phyloP scores from a whole-genome alignment of 257 asterid genomes.

The Ballota nigra region DNA sequence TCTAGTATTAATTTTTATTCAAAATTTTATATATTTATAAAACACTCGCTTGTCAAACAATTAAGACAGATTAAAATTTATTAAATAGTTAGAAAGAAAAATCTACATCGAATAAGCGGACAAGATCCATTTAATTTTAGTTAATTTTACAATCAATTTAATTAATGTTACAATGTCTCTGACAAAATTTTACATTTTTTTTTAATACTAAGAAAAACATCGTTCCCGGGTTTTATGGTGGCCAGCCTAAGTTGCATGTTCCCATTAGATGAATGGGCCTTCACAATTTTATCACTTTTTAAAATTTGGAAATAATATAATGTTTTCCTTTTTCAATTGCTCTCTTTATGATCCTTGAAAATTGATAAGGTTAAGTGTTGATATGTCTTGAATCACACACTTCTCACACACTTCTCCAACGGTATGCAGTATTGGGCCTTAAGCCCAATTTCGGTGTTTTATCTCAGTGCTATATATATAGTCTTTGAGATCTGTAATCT shows the following conservation, averaged over 20 bases:
- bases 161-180: background rate
- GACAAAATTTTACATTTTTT: background rate
- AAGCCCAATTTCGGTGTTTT: no score
- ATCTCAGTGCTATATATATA: no score
- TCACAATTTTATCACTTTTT: conserved; percentile 6
- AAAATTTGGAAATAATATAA: background rate
- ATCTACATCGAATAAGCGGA: background rate
- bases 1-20: background rate
- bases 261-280: conserved; percentile 24
- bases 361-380: conserved; percentile 14
- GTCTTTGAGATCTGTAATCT: no score
- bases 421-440: no score
- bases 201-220: background rate
- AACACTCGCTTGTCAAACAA: no score
- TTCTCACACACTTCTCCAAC: no score
- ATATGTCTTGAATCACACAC: conserved; percentile 18
- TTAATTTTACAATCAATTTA: no score
- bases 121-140: no score
- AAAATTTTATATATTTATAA: background rate
- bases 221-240: conserved; percentile 24
- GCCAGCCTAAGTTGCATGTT: conserved; percentile 37
- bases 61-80: no score
- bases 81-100: background rate
- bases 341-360: conserved; percentile 22
- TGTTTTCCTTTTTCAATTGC: conserved; percentile 8